A percentile compares a stretch with the other conserved stretches of the same genome.
Conservation (phyloP, 2,329 filamentous ascomycete species). For the Venturia carpophila region DNA sequence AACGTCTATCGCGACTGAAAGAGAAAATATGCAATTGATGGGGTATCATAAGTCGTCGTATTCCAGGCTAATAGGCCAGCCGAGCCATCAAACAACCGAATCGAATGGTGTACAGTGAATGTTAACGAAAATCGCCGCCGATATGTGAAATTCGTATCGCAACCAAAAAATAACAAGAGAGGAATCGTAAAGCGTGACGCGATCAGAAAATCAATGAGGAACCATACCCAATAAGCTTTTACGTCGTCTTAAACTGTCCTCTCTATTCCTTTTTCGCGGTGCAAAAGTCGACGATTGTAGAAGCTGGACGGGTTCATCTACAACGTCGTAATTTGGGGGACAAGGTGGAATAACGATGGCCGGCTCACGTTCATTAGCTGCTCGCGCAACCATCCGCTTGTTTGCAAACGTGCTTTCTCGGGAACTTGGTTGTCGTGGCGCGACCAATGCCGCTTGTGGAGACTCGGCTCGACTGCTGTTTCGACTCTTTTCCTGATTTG, state of each 20-base stretch:
- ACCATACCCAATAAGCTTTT: slow-evolving; percentile 1
- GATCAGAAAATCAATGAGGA: background rate
- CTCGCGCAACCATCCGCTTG: slow-evolving; percentile 10
- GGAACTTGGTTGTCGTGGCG: background rate
- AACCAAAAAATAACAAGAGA: background rate
- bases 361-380: background rate
- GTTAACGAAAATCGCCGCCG: background rate
- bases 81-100: background rate
- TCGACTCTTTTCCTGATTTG: background rate
- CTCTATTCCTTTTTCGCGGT: background rate
- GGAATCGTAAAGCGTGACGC: background rate
- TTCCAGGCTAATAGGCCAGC: background rate
- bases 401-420: background rate
- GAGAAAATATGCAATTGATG: background rate
- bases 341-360: slow-evolving; percentile 5
- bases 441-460: background rate
- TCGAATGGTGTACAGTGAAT: background rate
- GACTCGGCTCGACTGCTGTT: background rate
- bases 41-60: slow-evolving; percentile 10
- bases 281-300: background rate
- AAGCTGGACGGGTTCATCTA: background rate
- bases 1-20: background rate
- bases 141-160: background rate
- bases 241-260: background rate
- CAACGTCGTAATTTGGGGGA: background rate